Conservation (phyloP, 2,329 filamentous ascomycete species). For the Alternaria sp. region DNA sequence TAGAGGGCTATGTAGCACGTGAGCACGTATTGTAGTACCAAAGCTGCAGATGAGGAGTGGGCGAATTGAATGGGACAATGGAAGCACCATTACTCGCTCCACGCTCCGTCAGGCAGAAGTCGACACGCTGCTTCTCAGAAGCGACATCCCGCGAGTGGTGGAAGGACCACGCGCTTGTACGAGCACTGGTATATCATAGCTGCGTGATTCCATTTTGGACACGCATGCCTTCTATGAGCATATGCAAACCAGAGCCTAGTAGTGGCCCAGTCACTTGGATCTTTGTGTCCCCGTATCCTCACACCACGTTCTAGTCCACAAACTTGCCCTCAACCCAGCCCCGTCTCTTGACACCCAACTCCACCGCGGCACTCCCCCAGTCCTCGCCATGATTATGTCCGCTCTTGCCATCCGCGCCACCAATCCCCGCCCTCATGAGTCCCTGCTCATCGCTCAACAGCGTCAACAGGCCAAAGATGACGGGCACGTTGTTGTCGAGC, state of each 20-base stretch:
- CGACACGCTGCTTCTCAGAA: not conserved
- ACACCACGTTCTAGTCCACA: constrained; percentile 46
- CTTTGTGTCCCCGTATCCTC: not conserved
- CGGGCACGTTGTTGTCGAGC: constrained; percentile 84
- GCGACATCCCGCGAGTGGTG: not conserved
- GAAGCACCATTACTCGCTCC: not conserved
- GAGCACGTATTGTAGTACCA: not conserved
- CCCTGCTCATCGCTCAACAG: constrained; percentile 89
- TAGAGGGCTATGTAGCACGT: not conserved
- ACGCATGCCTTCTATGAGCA: not conserved
- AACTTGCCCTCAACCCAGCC: constrained; percentile 78
- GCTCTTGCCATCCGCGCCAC: constrained; percentile 49
- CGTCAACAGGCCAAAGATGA: constrained; percentile 91
- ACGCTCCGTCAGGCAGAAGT: not conserved
- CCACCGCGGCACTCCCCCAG: constrained; percentile 93
- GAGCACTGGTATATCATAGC: not conserved
- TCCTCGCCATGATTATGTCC: constrained; percentile 95
- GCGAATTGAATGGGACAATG: not conserved
- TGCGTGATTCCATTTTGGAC: not conserved
- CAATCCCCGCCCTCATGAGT: constrained; percentile 78
- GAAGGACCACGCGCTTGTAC: not conserved
- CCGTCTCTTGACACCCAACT: constrained; percentile 86
- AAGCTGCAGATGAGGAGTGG: not conserved
- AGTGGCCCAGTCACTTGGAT: not conserved
- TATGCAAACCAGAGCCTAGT: not conserved